Evolutionary conservation across 2,329 filamentous ascomycete genomes (phyloP).

Genomic region (Laburnicola sp.): DNA sequence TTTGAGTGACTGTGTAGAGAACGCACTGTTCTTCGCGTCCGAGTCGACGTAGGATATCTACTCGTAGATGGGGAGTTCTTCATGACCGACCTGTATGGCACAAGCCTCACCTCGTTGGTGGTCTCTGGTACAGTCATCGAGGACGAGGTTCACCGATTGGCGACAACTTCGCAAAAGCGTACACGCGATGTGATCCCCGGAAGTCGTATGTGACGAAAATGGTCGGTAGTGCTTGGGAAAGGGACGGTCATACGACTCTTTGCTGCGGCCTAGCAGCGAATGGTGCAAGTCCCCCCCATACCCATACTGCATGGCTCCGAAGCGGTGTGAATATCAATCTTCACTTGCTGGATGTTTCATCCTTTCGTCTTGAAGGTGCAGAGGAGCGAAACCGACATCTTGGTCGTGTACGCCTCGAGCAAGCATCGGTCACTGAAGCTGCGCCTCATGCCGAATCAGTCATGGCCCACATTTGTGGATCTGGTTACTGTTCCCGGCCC

Average conservation of each 20-base stretch:
- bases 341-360: conserved; percentile 8
- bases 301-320: not conserved
- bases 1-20: too few species aligned
- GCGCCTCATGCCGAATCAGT: too few species aligned
- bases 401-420: not conserved
- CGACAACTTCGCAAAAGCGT: conserved; percentile 22
- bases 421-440: not conserved
- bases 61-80: too few species aligned
- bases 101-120: too few species aligned
- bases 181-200: conserved; percentile 17
- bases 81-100: too few species aligned
- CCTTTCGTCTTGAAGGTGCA: not conserved
- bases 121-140: not conserved
- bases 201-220: conserved; percentile 17
- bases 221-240: not conserved
- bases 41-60: too few species aligned
- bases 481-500: too few species aligned
- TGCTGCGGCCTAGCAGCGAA: conserved; percentile 6
- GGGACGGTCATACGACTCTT: conserved; percentile 3
- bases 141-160: conserved; percentile 21
- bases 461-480: too few species aligned
- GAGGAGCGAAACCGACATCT: not conserved
- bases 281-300: not conserved
- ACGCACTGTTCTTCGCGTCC: too few species aligned
- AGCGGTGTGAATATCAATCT: conserved; percentile 3